Conservation (phyloP, 1,139 yeast species). For the Saccharomyces hybrid region DNA sequence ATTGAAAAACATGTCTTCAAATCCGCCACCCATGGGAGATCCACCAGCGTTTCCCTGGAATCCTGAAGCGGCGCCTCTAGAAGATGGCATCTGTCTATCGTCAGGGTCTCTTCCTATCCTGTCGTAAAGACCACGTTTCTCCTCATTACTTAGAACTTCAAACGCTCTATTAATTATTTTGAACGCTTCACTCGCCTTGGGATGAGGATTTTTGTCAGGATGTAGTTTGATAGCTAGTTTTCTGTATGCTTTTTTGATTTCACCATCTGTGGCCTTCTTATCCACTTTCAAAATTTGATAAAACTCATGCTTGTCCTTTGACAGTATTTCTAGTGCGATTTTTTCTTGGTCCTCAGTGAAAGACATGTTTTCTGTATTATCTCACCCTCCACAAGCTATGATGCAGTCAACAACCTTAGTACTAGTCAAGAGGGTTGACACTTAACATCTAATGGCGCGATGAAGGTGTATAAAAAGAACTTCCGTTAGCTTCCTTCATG, state of each 20-base stretch:
- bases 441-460: neutral
- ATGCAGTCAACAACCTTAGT: neutral
- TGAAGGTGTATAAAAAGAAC: neutral
- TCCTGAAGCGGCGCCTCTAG: constrained; percentile 25
- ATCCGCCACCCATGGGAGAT: constrained; percentile 13
- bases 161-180: constrained; percentile 80
- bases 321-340: constrained; percentile 52
- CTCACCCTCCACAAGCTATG: neutral
- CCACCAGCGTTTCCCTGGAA: constrained; percentile 29
- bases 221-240: constrained; percentile 86
- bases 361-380: neutral
- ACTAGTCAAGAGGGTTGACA: neutral
- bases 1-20: constrained; percentile 23
- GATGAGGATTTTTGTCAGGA: constrained; percentile 96
- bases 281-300: constrained; percentile 74
- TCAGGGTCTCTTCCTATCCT: constrained; percentile 93
- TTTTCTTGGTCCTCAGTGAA: constrained; percentile 56
- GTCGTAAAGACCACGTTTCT: constrained; percentile 72
- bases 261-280: constrained; percentile 58
- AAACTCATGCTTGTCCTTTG: constrained; percentile 56
- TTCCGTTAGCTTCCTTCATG: neutral
- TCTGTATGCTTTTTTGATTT: constrained; percentile 84
- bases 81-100: constrained; percentile 43
- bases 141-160: constrained; percentile 78
- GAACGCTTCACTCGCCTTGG: constrained; percentile 94